Conservation (phyloP, 768 basidiomycete genomes). For the Hysterangium stoloniferum region DNA sequence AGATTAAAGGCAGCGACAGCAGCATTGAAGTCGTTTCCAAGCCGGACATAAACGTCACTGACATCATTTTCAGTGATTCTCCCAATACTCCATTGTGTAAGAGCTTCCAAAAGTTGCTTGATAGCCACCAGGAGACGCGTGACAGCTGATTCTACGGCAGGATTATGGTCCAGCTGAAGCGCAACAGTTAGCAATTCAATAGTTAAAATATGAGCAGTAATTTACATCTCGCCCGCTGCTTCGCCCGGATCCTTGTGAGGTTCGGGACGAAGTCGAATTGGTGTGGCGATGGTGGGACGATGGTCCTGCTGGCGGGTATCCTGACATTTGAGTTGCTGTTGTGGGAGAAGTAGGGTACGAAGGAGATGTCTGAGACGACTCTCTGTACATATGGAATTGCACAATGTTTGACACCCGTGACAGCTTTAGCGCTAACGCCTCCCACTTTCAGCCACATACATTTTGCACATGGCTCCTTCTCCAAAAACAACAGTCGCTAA, state of each 20-base stretch:
- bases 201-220: background rate
- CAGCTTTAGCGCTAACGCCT: constrained; percentile 5
- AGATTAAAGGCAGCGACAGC: constrained; percentile 83
- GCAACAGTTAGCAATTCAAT: background rate
- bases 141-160: constrained; percentile 55
- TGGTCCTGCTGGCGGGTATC: background rate
- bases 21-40: constrained; percentile 96
- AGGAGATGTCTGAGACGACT: background rate
- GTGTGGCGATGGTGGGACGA: constrained; percentile 5
- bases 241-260: constrained; percentile 2
- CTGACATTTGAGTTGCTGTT: background rate
- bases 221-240: constrained; percentile 3
- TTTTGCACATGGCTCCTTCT: constrained; percentile 3
- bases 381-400: constrained; percentile 2
- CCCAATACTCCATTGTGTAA: constrained; percentile 76
- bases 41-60: constrained; percentile 92
- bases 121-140: constrained; percentile 80
- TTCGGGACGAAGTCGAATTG: constrained; percentile 6
- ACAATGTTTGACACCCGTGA: background rate
- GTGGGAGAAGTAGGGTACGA: background rate
- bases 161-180: constrained; percentile 1
- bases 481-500: background rate
- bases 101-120: constrained; percentile 85
- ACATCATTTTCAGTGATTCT: constrained; percentile 71
- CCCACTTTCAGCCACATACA: background rate